phyloP scores from a whole-genome alignment of 2,329 filamentous ascomycete species.

The Clonostachys solani region DNA sequence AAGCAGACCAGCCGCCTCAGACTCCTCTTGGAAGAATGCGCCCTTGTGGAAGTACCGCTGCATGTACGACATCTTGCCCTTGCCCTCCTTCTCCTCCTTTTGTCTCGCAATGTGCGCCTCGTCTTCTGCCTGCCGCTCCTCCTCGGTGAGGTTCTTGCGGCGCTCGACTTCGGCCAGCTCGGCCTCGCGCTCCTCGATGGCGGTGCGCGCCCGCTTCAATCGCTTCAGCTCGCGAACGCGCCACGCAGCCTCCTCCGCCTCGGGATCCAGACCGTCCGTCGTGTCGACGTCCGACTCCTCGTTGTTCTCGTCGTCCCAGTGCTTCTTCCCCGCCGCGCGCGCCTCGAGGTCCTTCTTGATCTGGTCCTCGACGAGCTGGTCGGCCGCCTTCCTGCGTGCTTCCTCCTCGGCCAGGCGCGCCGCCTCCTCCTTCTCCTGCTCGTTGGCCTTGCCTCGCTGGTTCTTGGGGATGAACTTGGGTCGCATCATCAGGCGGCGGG shows the following conservation, averaged over 20 bases:
- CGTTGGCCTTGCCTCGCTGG: slow-evolving; percentile 34
- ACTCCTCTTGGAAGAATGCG: slow-evolving; percentile 87
- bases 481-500: slow-evolving; percentile 52
- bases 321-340: slow-evolving; percentile 70
- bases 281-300: slow-evolving; percentile 79
- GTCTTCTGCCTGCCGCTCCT: slow-evolving; percentile 85
- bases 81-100: slow-evolving; percentile 71
- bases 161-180: slow-evolving; percentile 89
- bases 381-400: slow-evolving; percentile 63
- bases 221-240: slow-evolving; percentile 87
- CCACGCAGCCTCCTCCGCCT: slow-evolving; percentile 88
- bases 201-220: slow-evolving; percentile 80
- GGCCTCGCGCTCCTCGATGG: slow-evolving; percentile 77
- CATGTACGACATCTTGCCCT: slow-evolving; percentile 84
- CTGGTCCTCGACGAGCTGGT: slow-evolving; percentile 83
- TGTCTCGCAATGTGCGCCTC: slow-evolving; percentile 72
- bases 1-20: slow-evolving; percentile 69
- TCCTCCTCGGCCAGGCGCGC: slow-evolving; percentile 49
- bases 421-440: slow-evolving; percentile 21
- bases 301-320: slow-evolving; percentile 79
- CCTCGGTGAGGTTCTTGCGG: slow-evolving; percentile 77
- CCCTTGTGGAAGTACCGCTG: slow-evolving; percentile 97
- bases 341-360: slow-evolving; percentile 77
- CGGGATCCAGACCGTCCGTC: slow-evolving; percentile 80
- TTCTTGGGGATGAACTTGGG: slow-evolving; percentile 61